Percentiles rank a stretch among this genome's conserved stretches.
Conservation (phyloP, 2,329 filamentous ascomycete species). For the Aspergillus tamarii region DNA sequence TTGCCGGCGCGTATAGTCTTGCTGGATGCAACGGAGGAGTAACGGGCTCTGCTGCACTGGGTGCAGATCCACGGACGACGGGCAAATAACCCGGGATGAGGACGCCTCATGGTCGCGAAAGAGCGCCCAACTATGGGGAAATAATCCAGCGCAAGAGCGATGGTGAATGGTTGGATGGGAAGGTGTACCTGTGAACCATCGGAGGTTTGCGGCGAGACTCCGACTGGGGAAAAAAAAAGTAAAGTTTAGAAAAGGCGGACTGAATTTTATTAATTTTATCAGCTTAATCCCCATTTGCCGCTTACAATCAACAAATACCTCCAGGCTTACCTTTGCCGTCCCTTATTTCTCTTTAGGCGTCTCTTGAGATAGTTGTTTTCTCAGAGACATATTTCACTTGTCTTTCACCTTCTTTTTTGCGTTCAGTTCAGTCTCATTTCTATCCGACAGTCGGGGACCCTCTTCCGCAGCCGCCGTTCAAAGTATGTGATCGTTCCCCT, state of each 20-base stretch:
- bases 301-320: not conserved
- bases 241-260: conserved; percentile 15
- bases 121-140: not conserved
- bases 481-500: conserved; percentile 19
- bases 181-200: not conserved
- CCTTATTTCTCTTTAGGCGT: not conserved
- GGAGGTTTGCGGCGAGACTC: conserved; percentile 16
- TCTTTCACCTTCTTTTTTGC: not conserved
- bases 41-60: conserved; percentile 39
- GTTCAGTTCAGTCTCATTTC: not conserved
- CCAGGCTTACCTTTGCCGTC: not conserved
- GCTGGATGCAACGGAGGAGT: conserved; percentile 30
- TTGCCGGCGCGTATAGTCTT: conserved; percentile 27
- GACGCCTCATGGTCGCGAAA: conserved; percentile 32
- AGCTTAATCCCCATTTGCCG: not conserved
- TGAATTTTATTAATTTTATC: conserved; percentile 18
- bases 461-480: conserved; percentile 9
- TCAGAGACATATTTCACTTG: not conserved
- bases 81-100: conserved; percentile 27
- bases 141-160: not conserved
- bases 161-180: conserved; percentile 2
- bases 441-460: not conserved
- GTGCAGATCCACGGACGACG: conserved; percentile 42
- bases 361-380: not conserved
- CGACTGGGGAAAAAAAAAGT: conserved; percentile 15